These are phyloP conservation scores for Nothophytophthora sp. DNA, from an alignment of 352 stramenopile species.

Conservation along the genomic window DNA sequence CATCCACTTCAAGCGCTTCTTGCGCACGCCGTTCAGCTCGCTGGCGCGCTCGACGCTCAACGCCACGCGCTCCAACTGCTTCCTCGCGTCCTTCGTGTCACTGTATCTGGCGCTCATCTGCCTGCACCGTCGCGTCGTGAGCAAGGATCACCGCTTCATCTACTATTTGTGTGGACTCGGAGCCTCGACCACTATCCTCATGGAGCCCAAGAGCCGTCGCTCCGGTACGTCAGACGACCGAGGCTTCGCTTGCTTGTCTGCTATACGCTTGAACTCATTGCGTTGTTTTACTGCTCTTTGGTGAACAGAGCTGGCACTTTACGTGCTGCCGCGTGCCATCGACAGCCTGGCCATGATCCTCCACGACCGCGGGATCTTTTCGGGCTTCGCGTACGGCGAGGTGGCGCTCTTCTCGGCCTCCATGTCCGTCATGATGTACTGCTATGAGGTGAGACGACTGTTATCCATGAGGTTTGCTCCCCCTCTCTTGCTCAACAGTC, in stretches of 20 bases:
- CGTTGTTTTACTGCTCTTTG: neutral
- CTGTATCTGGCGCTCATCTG: conserved; percentile 74
- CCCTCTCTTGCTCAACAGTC: neutral
- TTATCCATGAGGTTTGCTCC: neutral
- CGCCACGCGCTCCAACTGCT: conserved; percentile 77
- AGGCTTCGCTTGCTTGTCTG: conserved; percentile 1
- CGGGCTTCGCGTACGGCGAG: conserved; percentile 70
- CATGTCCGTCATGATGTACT: conserved; percentile 86
- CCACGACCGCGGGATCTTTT: conserved; percentile 64
- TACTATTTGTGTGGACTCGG: conserved; percentile 76
- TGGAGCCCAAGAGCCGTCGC: conserved; percentile 79
- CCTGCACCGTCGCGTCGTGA: conserved; percentile 49
- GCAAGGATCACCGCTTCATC: conserved; percentile 68
- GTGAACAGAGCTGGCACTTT: conserved; percentile 72
- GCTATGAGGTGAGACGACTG: conserved; percentile 60
- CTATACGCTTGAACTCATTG: too few species aligned
- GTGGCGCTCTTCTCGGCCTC: conserved; percentile 75
- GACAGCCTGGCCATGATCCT: conserved; percentile 82
- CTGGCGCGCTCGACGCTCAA: conserved; percentile 59
- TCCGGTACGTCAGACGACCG: conserved; percentile 40
- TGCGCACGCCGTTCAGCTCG: conserved; percentile 51
- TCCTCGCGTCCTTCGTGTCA: conserved; percentile 72
- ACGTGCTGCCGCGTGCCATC: conserved; percentile 73
- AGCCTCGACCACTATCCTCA: conserved; percentile 68
- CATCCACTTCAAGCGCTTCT: conserved; percentile 82